These are phyloP conservation scores for Acanthamoeba healyi DNA, from an alignment of 208 protist genomes.

Conservation along the genomic window DNA sequence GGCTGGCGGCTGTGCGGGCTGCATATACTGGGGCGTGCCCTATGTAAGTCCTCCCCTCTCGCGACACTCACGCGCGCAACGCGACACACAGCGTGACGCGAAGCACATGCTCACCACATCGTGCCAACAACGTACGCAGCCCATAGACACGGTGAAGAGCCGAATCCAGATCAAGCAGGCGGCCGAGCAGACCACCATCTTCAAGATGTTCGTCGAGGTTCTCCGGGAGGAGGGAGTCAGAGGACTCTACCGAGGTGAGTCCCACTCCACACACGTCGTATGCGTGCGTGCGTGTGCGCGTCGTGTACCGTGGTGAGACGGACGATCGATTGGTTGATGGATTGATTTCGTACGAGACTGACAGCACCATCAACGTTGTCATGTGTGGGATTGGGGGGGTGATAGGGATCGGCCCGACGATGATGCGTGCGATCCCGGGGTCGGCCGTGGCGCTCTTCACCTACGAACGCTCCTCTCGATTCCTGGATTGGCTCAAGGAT, in stretches of 20 bases:
- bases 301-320: too few relatives aligned
- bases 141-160: conserved; percentile 6
- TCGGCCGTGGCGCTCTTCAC: conserved; percentile 12
- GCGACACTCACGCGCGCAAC: neutral
- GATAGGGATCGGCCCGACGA: neutral
- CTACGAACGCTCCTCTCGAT: neutral
- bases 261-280: too few relatives aligned
- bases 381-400: neutral
- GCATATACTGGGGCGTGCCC: neutral
- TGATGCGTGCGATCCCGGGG: neutral
- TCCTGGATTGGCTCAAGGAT: neutral
- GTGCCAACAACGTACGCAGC: too few relatives aligned
- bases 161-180: conserved; percentile 27
- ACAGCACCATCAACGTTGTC: neutral
- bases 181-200: neutral
- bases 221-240: neutral
- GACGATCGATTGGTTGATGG: too few relatives aligned
- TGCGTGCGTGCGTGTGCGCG: too few relatives aligned
- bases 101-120: too few relatives aligned
- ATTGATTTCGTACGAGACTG: too few relatives aligned
- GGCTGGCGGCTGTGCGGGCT: neutral
- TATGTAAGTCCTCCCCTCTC: neutral
- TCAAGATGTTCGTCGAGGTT: neutral
- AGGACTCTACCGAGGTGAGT: neutral
- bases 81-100: neutral